phyloP scores from a whole-genome alignment of 2,329 filamentous ascomycete species.

The Ustulina deusta region DNA sequence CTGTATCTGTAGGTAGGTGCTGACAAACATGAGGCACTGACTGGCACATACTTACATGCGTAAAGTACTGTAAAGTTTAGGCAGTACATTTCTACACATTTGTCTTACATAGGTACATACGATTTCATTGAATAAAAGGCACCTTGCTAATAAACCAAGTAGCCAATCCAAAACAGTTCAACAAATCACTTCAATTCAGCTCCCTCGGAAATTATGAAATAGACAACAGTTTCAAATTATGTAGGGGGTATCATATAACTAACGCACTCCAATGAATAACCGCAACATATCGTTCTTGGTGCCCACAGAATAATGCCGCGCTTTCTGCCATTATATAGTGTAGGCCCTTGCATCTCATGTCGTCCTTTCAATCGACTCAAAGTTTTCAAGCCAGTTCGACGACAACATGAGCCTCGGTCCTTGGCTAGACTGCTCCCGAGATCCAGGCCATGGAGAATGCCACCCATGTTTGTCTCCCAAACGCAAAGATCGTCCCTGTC shows the following conservation, averaged over 20 bases:
- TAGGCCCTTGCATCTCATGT: background rate
- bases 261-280: constrained; percentile 12
- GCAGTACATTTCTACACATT: too few relatives aligned
- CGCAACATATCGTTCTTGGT: background rate
- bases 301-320: background rate
- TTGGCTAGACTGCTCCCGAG: background rate
- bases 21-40: too few relatives aligned
- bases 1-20: background rate
- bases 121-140: too few relatives aligned
- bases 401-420: background rate
- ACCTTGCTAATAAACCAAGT: background rate
- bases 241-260: constrained; percentile 29
- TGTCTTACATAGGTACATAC: too few relatives aligned
- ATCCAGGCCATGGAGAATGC: background rate
- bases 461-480: background rate
- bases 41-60: too few relatives aligned
- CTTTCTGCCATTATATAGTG: constrained; percentile 14
- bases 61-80: too few relatives aligned
- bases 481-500: background rate
- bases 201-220: background rate
- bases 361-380: background rate
- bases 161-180: background rate
- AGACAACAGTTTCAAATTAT: constrained; percentile 16
- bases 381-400: constrained; percentile 4
- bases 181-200: background rate